Evolutionary conservation across 108 stramenopile species (phyloP).

Genomic region (Cyclotella choctawhatcheeana): DNA sequence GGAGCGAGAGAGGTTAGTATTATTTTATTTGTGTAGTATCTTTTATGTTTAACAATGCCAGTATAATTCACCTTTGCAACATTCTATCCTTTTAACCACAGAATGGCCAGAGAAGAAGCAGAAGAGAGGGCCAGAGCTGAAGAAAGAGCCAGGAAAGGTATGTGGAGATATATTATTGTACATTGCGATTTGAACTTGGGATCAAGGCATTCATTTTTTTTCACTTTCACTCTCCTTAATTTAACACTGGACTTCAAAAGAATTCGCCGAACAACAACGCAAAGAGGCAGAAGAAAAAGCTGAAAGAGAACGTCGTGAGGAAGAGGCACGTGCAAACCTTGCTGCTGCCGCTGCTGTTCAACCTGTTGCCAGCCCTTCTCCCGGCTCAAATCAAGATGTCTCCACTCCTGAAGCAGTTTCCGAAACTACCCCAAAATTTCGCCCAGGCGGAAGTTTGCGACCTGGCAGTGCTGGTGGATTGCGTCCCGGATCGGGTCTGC

Average conservation of each 20-base stretch:
- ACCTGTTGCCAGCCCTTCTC: constrained; percentile 2
- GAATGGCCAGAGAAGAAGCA: constrained; percentile 26
- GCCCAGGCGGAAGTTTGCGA: constrained; percentile 10
- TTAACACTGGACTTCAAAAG: neutral
- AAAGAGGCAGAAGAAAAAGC: constrained; percentile 41
- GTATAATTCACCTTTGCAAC: too few species aligned
- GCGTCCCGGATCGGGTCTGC: constrained; percentile 34
- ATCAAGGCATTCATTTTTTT: too few species aligned
- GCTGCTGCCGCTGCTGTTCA: constrained; percentile 2
- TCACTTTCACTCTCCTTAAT: neutral
- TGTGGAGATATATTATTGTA: neutral
- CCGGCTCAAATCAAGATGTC: neutral
- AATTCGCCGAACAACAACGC: constrained; percentile 34
- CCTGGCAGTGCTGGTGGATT: constrained; percentile 12
- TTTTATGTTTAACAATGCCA: too few species aligned
- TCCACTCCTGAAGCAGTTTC: neutral
- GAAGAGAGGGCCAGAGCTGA: constrained; percentile 34
- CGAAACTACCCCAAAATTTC: constrained; percentile 3
- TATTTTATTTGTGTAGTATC: neutral
- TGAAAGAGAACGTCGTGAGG: constrained; percentile 25
- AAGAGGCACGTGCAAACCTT: constrained; percentile 31
- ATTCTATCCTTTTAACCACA: neutral
- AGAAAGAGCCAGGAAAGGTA: constrained; percentile 7
- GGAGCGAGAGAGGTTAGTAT: constrained; percentile 8
- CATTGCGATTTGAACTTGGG: too few species aligned